phyloP scores from a whole-genome alignment of 1,284 basidiomycete species.

The Pseudozyma hubeiensis region DNA sequence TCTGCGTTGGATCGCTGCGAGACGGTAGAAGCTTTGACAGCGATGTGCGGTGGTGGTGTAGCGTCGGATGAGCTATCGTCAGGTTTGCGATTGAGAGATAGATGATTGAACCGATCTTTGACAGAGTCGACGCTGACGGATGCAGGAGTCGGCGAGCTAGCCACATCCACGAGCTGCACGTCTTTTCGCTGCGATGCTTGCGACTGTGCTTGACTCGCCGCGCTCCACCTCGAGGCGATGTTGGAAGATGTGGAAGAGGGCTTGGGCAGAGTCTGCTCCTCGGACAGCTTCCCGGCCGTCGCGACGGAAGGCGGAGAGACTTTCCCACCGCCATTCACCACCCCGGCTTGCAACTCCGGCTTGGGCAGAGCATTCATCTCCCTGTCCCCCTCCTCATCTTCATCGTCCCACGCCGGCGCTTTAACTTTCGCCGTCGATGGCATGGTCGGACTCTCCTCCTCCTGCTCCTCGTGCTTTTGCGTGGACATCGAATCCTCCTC shows the following conservation, averaged over 20 bases:
- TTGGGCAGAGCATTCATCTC: conserved; percentile 45
- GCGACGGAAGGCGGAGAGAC: neutral
- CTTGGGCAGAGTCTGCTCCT: neutral
- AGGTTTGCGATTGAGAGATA: conserved; percentile 4
- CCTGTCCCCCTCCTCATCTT: conserved; percentile 49
- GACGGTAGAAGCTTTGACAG: neutral
- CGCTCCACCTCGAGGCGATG: conserved; percentile 10
- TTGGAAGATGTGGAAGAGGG: neutral
- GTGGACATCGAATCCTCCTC: neutral
- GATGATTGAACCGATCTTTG: conserved; percentile 5
- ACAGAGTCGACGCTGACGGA: conserved; percentile 1
- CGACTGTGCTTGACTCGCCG: neutral
- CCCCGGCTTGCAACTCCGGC: conserved; percentile 19
- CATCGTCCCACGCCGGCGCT: conserved; percentile 60
- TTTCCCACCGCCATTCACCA: neutral
- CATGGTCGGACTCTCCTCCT: neutral
- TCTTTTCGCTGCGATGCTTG: neutral
- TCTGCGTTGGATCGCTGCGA: neutral
- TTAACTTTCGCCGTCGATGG: conserved; percentile 10
- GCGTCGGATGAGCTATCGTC: neutral
- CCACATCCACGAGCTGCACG: conserved; percentile 19
- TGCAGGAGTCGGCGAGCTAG: conserved; percentile 6
- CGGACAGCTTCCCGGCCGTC: neutral
- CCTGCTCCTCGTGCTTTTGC: conserved; percentile 1
- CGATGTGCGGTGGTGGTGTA: neutral